These are phyloP conservation scores for Hypoxylon fuscum DNA, from an alignment of 495 filamentous ascomycete genomes.

Conservation along the genomic window DNA sequence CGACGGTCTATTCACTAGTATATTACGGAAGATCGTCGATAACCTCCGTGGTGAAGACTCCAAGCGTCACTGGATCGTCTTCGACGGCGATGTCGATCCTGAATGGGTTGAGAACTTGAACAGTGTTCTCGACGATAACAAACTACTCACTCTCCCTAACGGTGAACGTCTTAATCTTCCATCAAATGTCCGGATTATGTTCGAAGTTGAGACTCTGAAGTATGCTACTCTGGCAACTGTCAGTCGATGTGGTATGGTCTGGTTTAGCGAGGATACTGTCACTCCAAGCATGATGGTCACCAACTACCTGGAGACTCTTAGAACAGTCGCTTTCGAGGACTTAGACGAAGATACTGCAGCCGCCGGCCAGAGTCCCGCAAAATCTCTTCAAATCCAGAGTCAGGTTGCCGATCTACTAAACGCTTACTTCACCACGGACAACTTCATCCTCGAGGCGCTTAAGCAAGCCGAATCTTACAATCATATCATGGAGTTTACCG, in stretches of 20 bases:
- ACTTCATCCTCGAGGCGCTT: constrained; percentile 80
- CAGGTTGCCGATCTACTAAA: constrained; percentile 80
- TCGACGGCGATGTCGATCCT: constrained; percentile 98
- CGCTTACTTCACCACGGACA: constrained; percentile 75
- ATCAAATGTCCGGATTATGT: constrained; percentile 97
- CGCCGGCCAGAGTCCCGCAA: constrained; percentile 79
- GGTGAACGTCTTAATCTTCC: constrained; percentile 96
- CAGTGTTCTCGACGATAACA: constrained; percentile 99
- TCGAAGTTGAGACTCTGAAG: constrained; percentile 97
- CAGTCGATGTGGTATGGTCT: constrained; percentile 99
- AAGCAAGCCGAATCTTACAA: constrained; percentile 77
- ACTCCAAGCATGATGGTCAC: constrained; percentile 89
- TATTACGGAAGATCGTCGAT: constrained; percentile 96
- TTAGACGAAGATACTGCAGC: constrained; percentile 89
- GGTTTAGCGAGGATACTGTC: constrained; percentile 98
- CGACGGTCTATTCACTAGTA: constrained; percentile 97
- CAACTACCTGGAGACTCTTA: constrained; percentile 86
- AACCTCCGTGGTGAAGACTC: constrained; percentile 96
- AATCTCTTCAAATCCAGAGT: constrained; percentile 76
- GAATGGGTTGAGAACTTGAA: constrained; percentile 99
- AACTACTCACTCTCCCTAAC: constrained; percentile 93
- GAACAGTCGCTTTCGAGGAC: constrained; percentile 86
- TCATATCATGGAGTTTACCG: constrained; percentile 98
- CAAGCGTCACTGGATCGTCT: constrained; percentile 99
- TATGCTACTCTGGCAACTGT: constrained; percentile 98